phyloP scores from a whole-genome alignment of 179 eudicot species.

The Silene noctiflora region DNA sequence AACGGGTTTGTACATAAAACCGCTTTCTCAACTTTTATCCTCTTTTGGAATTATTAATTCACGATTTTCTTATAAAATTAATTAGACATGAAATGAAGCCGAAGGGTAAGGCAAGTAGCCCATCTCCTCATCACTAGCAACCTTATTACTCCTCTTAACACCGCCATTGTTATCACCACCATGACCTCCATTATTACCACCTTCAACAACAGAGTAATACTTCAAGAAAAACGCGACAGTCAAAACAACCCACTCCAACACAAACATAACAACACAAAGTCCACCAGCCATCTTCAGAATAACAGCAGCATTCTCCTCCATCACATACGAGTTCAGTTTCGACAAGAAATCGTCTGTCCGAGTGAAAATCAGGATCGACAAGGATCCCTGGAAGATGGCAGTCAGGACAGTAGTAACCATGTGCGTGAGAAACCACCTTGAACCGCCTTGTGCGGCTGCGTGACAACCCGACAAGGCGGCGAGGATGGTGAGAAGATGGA shows the following conservation, averaged over 20 bases:
- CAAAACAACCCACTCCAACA: slow-evolving; percentile 70
- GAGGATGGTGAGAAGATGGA: slow-evolving; percentile 52
- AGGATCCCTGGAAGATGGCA: slow-evolving; percentile 77
- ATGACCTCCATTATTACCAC: neutral
- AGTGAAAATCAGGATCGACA: slow-evolving; percentile 59
- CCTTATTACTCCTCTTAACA: slow-evolving; percentile 31
- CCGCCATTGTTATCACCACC: slow-evolving; percentile 15
- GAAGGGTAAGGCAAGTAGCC: slow-evolving; percentile 55
- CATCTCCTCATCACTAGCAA: slow-evolving; percentile 44
- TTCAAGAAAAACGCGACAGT: slow-evolving; percentile 60
- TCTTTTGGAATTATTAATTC: no score
- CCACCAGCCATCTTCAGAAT: slow-evolving; percentile 69
- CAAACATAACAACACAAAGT: slow-evolving; percentile 53
- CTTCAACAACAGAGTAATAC: slow-evolving; percentile 50
- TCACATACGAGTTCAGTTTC: slow-evolving; percentile 57
- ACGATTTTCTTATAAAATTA: neutral
- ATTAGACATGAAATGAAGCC: slow-evolving; percentile 25
- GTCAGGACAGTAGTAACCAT: slow-evolving; percentile 59
- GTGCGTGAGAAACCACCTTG: slow-evolving; percentile 49
- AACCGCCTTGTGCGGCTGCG: slow-evolving; percentile 36
- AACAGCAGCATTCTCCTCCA: slow-evolving; percentile 54
- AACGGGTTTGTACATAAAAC: no score
- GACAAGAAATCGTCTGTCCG: slow-evolving; percentile 46
- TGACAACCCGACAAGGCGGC: slow-evolving; percentile 56
- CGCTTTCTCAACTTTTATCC: no score